phyloP scores from a whole-genome alignment of 164 flowering plant species.

The Pachysandra terminalis region DNA sequence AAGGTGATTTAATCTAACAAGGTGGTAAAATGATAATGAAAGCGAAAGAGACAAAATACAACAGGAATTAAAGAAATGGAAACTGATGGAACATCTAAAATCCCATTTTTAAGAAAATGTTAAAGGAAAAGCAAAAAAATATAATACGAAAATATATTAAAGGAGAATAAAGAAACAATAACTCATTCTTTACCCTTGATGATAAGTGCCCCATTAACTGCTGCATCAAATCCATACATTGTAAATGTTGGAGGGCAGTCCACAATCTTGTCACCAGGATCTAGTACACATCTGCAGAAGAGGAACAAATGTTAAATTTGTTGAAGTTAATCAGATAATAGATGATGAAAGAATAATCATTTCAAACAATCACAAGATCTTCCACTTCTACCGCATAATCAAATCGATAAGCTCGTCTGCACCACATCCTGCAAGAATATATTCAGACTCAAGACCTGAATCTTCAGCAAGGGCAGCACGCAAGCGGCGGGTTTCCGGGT shows the following conservation, averaged over 20 bases:
- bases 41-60: neutral
- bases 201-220: constrained; percentile 86
- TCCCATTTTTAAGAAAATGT: neutral
- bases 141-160: neutral
- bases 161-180: neutral
- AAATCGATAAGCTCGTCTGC: constrained; percentile 97
- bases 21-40: too few relatives aligned
- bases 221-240: constrained; percentile 99
- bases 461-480: constrained; percentile 95
- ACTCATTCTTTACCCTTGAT: constrained; percentile 53
- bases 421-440: constrained; percentile 97
- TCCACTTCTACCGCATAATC: constrained; percentile 65
- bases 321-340: neutral
- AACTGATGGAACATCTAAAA: too few relatives aligned
- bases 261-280: constrained; percentile 94
- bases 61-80: neutral
- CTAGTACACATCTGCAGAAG: constrained; percentile 81
- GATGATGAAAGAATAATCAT: neutral
- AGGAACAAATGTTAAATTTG: constrained; percentile 2
- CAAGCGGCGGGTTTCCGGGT: constrained; percentile 85
- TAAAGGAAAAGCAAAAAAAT: neutral
- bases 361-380: neutral
- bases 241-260: constrained; percentile 99
- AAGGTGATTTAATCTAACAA: constrained; percentile 1
- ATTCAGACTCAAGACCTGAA: constrained; percentile 84